Conservation (phyloP, 2,329 filamentous ascomycete species). For the Sarocladiaceae sp. region DNA sequence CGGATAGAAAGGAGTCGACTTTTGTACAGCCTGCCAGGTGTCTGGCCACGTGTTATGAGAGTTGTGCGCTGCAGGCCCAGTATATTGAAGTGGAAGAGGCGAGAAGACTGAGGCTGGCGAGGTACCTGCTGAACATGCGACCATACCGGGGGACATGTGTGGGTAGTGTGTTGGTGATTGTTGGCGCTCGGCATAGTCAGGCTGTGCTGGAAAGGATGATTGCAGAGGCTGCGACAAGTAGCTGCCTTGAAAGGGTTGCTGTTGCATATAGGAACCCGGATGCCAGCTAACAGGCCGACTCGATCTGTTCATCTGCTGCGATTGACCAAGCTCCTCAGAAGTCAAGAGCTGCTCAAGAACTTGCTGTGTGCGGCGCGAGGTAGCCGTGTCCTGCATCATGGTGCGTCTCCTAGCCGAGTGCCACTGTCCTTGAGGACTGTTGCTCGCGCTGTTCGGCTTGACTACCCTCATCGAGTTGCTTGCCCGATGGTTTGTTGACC, state of each 20-base stretch:
- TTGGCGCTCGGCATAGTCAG: slow-evolving; percentile 31
- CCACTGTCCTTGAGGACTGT: slow-evolving; percentile 55
- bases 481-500: slow-evolving; percentile 42
- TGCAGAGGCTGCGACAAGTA: slow-evolving; percentile 23
- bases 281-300: slow-evolving; percentile 71
- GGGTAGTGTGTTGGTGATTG: slow-evolving; percentile 35
- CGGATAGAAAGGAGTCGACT: slow-evolving; percentile 22
- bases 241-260: neutral
- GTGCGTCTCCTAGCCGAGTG: slow-evolving; percentile 49
- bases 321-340: slow-evolving; percentile 18
- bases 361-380: slow-evolving; percentile 30
- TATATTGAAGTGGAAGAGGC: slow-evolving; percentile 43
- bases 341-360: slow-evolving; percentile 34
- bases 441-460: slow-evolving; percentile 63
- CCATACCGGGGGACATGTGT: slow-evolving; percentile 45
- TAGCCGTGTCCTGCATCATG: slow-evolving; percentile 45
- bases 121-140: slow-evolving; percentile 50
- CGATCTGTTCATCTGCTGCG: slow-evolving; percentile 14
- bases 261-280: slow-evolving; percentile 48
- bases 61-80: slow-evolving; percentile 22
- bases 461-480: slow-evolving; percentile 50
- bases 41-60: slow-evolving; percentile 34
- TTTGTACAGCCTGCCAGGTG: slow-evolving; percentile 28
- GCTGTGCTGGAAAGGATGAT: slow-evolving; percentile 31
- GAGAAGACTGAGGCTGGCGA: slow-evolving; percentile 52